Base-by-base conservation (phyloP, 2,329 filamentous ascomycete genomes). In the Colletotrichum eleusines region DNA sequence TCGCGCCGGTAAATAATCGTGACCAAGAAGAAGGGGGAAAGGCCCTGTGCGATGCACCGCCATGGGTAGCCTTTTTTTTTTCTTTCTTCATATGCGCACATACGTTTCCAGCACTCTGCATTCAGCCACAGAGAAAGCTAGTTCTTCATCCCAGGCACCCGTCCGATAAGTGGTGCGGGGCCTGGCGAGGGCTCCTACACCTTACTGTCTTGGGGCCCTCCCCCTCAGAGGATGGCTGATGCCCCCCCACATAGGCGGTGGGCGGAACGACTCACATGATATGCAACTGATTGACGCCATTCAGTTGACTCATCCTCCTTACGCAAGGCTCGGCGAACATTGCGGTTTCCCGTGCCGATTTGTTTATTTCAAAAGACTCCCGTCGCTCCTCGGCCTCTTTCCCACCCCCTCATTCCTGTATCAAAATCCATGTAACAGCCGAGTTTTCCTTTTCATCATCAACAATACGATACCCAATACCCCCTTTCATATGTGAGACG, bases 111-210 rank as follows among this genome's bases (percentile, higher is more conserved):
- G 46, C 51, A 58, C 48, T 44, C 64, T 63, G 64, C 69, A 71
- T 71, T 63, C 68, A 48, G 68, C 66, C 64, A 68, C 58, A 50
- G 28, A 57, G 57, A 62, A 58, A 59, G 54, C 53, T n/a, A n/a
- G n/a, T n/a, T 69, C 59, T 68, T 63, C 58, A 71, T 71, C 46
- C 64, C 53, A 53, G 46, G 68, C 63, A 67, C 64, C 44, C 68
- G 59, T 23, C 68, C 42, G 57, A 51, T 61, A 70, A 55, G 63
- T 42, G 63, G 63, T 57, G 48, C 50, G 46, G 63, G 55, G 48
- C 28, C 4, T 5, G 3, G 11, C 3, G 51, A 54, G 18, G 51
- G 28, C 31, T n/a, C 31, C 53, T 38, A 38, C 51, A 28, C 23
- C 23, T 48, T 23, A 18, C 35, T 31, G 23, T 63, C 38, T 58